These are phyloP conservation scores for Fusarium chaquense DNA, from an alignment of 2,329 filamentous ascomycete genomes.

Conservation along the genomic window DNA sequence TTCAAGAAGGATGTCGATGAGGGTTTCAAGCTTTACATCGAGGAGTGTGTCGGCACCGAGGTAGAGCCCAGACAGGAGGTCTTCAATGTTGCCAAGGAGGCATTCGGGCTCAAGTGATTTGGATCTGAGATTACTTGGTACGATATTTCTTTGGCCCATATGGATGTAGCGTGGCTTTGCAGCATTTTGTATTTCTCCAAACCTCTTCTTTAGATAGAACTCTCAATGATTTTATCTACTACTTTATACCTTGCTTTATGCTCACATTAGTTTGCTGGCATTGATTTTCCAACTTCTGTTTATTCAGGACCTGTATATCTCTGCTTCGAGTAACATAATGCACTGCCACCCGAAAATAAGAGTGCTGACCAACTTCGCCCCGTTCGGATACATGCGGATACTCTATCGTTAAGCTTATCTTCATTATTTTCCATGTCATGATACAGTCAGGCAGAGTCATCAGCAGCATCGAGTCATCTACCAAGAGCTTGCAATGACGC, in stretches of 20 bases:
- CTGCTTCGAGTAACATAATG: too few relatives aligned
- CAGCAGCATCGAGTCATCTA: not conserved
- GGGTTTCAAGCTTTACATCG: slow-evolving; percentile 61
- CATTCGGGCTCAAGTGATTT: slow-evolving; percentile 51
- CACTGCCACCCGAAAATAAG: too few relatives aligned
- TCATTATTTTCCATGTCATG: not conserved
- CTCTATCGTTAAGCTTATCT: not conserved
- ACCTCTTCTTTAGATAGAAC: not conserved
- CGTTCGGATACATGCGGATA: too few relatives aligned
- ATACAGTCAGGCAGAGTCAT: not conserved
- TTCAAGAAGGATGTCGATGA: slow-evolving; percentile 56
- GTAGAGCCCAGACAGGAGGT: slow-evolving; percentile 53
- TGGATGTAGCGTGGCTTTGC: not conserved
- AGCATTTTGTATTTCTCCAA: not conserved
- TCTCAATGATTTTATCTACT: not conserved
- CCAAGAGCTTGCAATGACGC: not conserved
- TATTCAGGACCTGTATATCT: too few relatives aligned
- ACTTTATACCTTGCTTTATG: not conserved
- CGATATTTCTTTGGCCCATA: not conserved
- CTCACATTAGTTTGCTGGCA: too few relatives aligned
- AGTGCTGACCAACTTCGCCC: not conserved
- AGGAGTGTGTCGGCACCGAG: slow-evolving; percentile 58
- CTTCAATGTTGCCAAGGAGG: slow-evolving; percentile 61
- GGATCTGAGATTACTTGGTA: not conserved
- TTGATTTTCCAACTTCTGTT: too few relatives aligned